Evolutionary conservation across 768 basidiomycete genomes (phyloP).

Genomic region (Rhodotorula paludigena): DNA sequence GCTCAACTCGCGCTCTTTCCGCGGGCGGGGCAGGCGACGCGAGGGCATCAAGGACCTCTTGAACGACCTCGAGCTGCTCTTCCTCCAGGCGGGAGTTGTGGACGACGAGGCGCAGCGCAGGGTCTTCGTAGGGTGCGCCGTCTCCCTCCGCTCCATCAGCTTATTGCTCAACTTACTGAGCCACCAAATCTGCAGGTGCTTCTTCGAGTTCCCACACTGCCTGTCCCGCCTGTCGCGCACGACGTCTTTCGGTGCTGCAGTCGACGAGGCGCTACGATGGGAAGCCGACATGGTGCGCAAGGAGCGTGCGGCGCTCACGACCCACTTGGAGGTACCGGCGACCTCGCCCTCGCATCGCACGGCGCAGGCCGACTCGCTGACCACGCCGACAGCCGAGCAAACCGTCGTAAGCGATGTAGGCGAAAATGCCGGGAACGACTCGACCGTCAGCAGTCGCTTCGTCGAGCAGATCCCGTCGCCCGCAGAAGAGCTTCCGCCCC

Average conservation of each 20-base stretch:
- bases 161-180: too few relatives aligned
- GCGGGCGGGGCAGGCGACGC: not conserved
- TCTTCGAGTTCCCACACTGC: conserved; percentile 6
- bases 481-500: too few relatives aligned
- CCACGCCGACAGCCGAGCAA: too few relatives aligned
- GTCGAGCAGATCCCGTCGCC: too few relatives aligned
- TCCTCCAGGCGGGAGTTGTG: not conserved
- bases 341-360: not conserved
- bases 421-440: too few relatives aligned
- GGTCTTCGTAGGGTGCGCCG: conserved; percentile 5
- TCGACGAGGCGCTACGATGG: not conserved
- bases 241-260: not conserved
- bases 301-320: not conserved
- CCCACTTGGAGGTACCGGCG: not conserved
- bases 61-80: conserved; percentile 22
- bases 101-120: conserved; percentile 4
- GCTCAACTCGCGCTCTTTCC: not conserved
- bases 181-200: not conserved
- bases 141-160: too few relatives aligned
- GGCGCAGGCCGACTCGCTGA: not conserved
- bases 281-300: conserved; percentile 9
- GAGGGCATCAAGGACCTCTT: conserved; percentile 22
- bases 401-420: too few relatives aligned
- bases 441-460: too few relatives aligned
- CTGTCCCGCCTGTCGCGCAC: conserved; percentile 2